Conservation (phyloP, 164 flowering plant genomes). For the Cinnamomum micranthum region DNA sequence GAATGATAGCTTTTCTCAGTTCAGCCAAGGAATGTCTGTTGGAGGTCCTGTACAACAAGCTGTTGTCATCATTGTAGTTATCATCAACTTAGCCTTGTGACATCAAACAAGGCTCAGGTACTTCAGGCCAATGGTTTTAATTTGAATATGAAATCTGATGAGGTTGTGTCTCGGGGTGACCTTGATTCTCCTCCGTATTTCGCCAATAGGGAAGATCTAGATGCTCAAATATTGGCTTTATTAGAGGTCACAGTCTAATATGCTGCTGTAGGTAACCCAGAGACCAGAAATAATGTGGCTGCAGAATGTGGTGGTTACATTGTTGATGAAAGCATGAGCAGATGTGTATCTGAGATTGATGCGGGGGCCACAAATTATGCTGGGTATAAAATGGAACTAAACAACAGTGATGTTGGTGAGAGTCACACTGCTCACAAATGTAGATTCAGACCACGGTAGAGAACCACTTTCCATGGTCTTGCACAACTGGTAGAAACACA, state of each 20-base stretch:
- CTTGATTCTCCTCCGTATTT: slow-evolving; percentile 2
- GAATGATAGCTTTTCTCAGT: no score
- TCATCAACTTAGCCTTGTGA: neutral
- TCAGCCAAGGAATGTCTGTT: no score
- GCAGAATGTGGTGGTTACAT: slow-evolving; percentile 10
- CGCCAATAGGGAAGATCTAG: slow-evolving; percentile 14
- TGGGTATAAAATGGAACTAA: slow-evolving; percentile 7
- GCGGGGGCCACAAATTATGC: slow-evolving; percentile 9
- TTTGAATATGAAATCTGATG: slow-evolving; percentile 7
- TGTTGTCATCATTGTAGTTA: neutral
- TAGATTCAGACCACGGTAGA: no score
- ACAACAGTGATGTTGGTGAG: slow-evolving; percentile 5
- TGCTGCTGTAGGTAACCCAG: slow-evolving; percentile 5
- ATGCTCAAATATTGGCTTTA: slow-evolving; percentile 22
- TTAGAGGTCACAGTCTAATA: slow-evolving; percentile 33
- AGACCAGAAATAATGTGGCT: neutral
- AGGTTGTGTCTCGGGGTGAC: slow-evolving; percentile 10
- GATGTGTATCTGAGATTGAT: slow-evolving; percentile 12
- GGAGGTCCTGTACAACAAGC: no score
- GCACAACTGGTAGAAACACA: no score
- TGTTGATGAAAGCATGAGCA: slow-evolving; percentile 10
- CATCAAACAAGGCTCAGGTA: neutral
- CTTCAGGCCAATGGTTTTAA: neutral
- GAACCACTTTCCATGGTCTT: no score
- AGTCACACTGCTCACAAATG: slow-evolving; percentile 2